Base-by-base conservation (phyloP, 139 green algal genomes). In the Bryopsis sp. region DNA sequence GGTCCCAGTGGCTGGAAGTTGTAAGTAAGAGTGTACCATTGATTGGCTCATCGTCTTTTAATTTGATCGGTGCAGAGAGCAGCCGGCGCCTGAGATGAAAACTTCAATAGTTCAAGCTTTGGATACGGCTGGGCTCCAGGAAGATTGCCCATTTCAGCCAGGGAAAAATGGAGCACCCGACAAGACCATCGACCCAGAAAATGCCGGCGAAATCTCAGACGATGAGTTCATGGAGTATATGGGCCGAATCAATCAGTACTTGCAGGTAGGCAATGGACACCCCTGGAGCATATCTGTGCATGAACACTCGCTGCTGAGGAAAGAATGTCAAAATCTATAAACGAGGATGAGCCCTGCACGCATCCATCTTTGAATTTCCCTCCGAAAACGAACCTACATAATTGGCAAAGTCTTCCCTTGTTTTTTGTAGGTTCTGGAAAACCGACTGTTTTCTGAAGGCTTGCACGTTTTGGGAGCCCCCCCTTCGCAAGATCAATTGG, bases 361-460 rank as follows among this genome's bases (percentile, higher is more conserved):
- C n/a, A n/a, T n/a, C n/a, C n/a, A n/a, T n/a, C n/a, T n/a, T n/a
- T n/a, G n/a, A n/a, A n/a, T n/a, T n/a, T n/a, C n/a, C n/a, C n/a
- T n/a, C n/a, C n/a, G n/a, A n/a, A n/a, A n/a, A n/a, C n/a, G n/a
- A n/a, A n/a, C n/a, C n/a, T n/a, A n/a, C n/a, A n/a, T n/a, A n/a
- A n/a, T n/a, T n/a, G n/a, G n/a, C n/a, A n/a, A n/a, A n/a, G n/a
- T 50, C 43, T 50, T 50, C 11, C 43, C 19, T n/a, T 72, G 38
- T 62, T 72, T 33, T 19, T 58, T 38, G 28, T 79, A 91, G 82
- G 72, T 84, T 39, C 38, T 99, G n/a, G 94, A 98, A 74, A 86
- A 79, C 39, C 82, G 94, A 3, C 77, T 99, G n/a, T 98, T 96
- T 79, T 92, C 81, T 28, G 89, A 96, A 75, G 94, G 94, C 0